Conservation (phyloP, 352 stramenopile species). For the Blastocystis sp. region DNA sequence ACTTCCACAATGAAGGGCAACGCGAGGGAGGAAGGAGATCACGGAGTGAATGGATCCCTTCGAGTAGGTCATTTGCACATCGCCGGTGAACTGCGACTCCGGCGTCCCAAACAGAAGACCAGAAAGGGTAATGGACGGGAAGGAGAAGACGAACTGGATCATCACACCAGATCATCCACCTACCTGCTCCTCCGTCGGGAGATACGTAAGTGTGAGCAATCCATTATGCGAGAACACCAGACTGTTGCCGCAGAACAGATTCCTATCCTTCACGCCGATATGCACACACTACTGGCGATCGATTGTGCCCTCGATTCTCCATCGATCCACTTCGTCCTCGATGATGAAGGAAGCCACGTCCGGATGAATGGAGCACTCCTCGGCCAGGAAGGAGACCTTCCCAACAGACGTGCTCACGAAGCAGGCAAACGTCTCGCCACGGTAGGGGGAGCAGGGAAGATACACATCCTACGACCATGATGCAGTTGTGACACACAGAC, state of each 20-base stretch:
- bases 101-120: not conserved
- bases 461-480: constrained; percentile 1
- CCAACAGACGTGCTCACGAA: constrained; percentile 6
- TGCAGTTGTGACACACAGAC: not conserved
- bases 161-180: not conserved
- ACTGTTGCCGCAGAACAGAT: constrained; percentile 48
- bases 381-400: constrained; percentile 31
- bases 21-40: constrained; percentile 1
- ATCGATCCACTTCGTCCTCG: constrained; percentile 28
- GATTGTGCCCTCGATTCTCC: constrained; percentile 5
- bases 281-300: not conserved
- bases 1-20: not conserved
- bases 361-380: constrained; percentile 39
- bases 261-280: not conserved
- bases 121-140: not conserved
- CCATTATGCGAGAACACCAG: not conserved
- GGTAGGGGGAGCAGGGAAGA: constrained; percentile 34
- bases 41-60: not conserved
- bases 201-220: not conserved
- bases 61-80: not conserved
- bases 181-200: not conserved
- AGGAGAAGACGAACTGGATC: constrained; percentile 12
- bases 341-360: constrained; percentile 28
- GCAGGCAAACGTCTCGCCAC: constrained; percentile 54
- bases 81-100: constrained; percentile 18